Conservation (phyloP, 768 basidiomycete species). For the Macrocybe gigantea region DNA sequence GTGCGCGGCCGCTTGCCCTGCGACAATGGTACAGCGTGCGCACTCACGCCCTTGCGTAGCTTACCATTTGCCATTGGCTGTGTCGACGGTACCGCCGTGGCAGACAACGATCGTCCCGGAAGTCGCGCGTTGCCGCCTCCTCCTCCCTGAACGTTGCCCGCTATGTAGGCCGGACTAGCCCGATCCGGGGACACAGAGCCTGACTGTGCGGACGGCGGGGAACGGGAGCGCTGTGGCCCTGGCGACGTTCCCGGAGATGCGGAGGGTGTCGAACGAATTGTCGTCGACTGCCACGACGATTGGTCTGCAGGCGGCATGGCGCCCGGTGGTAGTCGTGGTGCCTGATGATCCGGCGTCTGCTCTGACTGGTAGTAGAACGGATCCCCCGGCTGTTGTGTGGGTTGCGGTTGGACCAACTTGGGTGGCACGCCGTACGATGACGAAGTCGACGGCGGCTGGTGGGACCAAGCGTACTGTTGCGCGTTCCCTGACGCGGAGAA, state of each 20-base stretch:
- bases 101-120: conserved; percentile 68
- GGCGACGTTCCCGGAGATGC: conserved; percentile 16
- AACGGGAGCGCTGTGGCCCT: conserved; percentile 26
- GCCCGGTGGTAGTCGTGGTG: conserved; percentile 45
- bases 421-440: conserved; percentile 11
- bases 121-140: conserved; percentile 26
- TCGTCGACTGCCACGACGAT: conserved; percentile 15
- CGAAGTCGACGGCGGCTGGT: conserved; percentile 17
- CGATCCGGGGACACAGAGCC: conserved; percentile 24
- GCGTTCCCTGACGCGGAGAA: conserved; percentile 16
- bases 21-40: conserved; percentile 45
- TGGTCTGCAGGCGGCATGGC: conserved; percentile 54
- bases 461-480: conserved; percentile 25
- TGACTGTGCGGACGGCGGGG: conserved; percentile 20
- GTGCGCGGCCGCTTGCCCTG: conserved; percentile 36
- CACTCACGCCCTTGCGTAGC: conserved; percentile 58
- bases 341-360: conserved; percentile 18
- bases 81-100: conserved; percentile 42
- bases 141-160: neutral
- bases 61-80: conserved; percentile 41
- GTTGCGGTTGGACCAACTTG: conserved; percentile 20
- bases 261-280: neutral
- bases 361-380: conserved; percentile 33
- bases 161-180: no score
- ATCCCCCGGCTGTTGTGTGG: conserved; percentile 19